Evolutionary conservation across 2,329 filamentous ascomycete species (phyloP).

Genomic region (Diaporthe aspalathi): DNA sequence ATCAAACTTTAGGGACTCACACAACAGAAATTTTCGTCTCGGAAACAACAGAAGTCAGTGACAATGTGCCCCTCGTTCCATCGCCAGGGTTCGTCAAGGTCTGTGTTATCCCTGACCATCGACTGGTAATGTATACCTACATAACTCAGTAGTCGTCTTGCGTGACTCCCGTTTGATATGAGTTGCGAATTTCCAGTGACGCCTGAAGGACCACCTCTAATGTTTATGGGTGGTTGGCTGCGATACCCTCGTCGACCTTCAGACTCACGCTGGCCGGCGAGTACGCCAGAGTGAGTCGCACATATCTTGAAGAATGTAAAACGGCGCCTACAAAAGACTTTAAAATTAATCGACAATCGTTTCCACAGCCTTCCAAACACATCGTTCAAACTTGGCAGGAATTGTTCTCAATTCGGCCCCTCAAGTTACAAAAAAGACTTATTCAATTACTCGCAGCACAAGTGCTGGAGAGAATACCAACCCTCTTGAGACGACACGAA

Average conservation of each 20-base stretch:
- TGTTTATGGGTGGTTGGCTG: not conserved
- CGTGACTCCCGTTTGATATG: not conserved
- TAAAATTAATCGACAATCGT: not conserved
- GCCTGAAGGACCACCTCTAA: not conserved
- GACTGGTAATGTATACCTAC: not conserved
- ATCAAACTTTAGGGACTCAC: not conserved
- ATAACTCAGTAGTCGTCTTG: no score
- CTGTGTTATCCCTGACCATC: not conserved
- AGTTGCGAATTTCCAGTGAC: not conserved
- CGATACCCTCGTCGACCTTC: not conserved
- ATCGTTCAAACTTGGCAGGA: not conserved
- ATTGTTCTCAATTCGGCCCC: no score
- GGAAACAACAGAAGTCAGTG: not conserved
- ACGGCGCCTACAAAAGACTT: no score
- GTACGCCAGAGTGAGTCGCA: not conserved
- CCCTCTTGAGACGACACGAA: not conserved
- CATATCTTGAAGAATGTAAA: not conserved
- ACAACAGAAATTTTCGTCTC: not conserved
- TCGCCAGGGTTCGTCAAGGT: not conserved
- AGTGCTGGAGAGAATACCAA: not conserved
- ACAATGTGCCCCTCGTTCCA: not conserved
- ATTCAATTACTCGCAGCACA: no score
- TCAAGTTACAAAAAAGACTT: not conserved
- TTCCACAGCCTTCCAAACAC: no score
- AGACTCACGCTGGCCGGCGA: not conserved